Percentiles rank a stretch among this genome's conserved stretches.
Evolutionary conservation across 179 eudicot genomes (phyloP).

Genomic region (Pouteria campechiana): DNA sequence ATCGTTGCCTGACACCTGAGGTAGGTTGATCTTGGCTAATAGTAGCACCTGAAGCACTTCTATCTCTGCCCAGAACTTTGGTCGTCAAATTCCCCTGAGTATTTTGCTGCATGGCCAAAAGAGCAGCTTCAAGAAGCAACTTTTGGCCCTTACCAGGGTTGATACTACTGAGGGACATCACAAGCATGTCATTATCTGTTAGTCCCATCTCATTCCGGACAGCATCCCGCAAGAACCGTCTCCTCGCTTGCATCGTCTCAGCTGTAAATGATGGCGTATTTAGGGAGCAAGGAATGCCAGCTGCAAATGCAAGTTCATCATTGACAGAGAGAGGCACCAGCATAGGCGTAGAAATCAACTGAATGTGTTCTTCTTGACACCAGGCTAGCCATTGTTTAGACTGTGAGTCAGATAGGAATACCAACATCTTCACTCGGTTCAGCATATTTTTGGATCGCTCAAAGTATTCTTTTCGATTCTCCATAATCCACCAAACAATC

Average conservation of each 20-base stretch:
- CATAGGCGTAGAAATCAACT: slow-evolving; percentile 40
- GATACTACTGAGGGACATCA: slow-evolving; percentile 78
- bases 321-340: slow-evolving; percentile 83
- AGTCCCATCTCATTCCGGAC: slow-evolving; percentile 89
- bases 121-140: slow-evolving; percentile 77
- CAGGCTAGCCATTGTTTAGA: slow-evolving; percentile 87
- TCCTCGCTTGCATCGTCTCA: slow-evolving; percentile 70
- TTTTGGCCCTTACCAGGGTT: slow-evolving; percentile 93
- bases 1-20: slow-evolving; percentile 20
- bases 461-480: slow-evolving; percentile 90
- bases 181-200: slow-evolving; percentile 79
- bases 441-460: slow-evolving; percentile 70
- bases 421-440: slow-evolving; percentile 73
- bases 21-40: slow-evolving; percentile 24
- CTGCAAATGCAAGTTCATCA: slow-evolving; percentile 92
- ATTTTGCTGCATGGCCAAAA: slow-evolving; percentile 25
- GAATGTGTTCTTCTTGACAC: slow-evolving; percentile 75
- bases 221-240: slow-evolving; percentile 42
- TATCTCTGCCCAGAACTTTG: slow-evolving; percentile 6
- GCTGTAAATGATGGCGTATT: slow-evolving; percentile 67
- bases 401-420: slow-evolving; percentile 81
- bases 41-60: too few species aligned
- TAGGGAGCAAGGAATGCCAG: slow-evolving; percentile 78
- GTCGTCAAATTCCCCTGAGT: slow-evolving; percentile 14
- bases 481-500: slow-evolving; percentile 99